Base-by-base conservation (phyloP, 768 basidiomycete genomes). In the Lentinula aciculospora region DNA sequence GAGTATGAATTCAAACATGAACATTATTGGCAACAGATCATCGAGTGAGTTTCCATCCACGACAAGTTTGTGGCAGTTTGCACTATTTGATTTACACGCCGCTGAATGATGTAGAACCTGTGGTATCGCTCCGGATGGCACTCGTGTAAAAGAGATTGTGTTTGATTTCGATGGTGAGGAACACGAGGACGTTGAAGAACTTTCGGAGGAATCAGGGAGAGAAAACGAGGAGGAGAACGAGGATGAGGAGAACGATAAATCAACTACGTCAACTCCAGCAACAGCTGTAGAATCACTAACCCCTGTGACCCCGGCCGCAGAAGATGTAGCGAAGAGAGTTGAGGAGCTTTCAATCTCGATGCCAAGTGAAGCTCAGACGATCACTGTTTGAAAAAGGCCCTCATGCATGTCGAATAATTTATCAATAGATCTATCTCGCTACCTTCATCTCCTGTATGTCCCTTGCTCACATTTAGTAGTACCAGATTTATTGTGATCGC, bases 21-120 rank as follows among this genome's bases (percentile, higher is more conserved):
- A 34, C 79, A 73, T 36, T 93, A 94, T 67, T 94, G 92, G 92
- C 77, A 85, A 59, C 86, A 88, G 64, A 77, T 94, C 25, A 77
- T 89, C 40, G 71, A 79, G 88, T 90, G 72, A 60, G 80, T 7
- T 5, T 0, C 7, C 15, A 45, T 47, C 29, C 27, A 44, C 0
- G 19, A 23, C 17, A 23, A 10, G 5, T 17, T 34, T 9, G 3
- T 34, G 32, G 13, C 32, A 7, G 0, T 4, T 39, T 29, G 19
- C 1, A 3, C 0, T 6, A 4, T 3, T n/a, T 7, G 25, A 17
- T 17, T 44, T 39, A 31, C 7, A 57, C 51, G 3, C 32, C 53
- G 17, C 19, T 2, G 10, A 34, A 46, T 53, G n/a, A 34, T n/a
- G 0, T 56, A 85, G 83, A 4, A 76, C 80, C 34, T 85, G 83